Evolutionary conservation across 2,329 filamentous ascomycete species (phyloP), one percentile per base, ranked within the genome.

Genomic region (Trichoderma guizhouense): DNA sequence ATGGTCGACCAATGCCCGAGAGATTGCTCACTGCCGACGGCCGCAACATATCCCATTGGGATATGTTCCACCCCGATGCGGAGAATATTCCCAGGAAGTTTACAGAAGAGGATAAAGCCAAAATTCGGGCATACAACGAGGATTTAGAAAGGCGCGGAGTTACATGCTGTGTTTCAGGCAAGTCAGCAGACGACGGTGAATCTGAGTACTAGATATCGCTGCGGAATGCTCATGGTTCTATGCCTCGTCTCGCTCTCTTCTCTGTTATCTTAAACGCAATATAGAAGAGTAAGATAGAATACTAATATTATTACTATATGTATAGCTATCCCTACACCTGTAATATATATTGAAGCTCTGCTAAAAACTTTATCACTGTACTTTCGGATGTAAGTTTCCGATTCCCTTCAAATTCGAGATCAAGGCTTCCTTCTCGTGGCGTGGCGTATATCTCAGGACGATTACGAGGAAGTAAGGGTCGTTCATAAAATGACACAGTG

Each of bases 351-450:
- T 47, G 53, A 34, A 69, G 53, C 30, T 43, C 28, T 39, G 65
- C 32, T 21, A 69, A 60, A 28, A 69, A 15, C 4, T 26, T 36
- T 11, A 26, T 32, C 2, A 69, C 53, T n/a, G 15, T 61, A 60
- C 8, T 34, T 36, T 70, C 39, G 8, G 67, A 55, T 18, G 8
- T 70, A 30, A 70, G 55, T 53, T 53, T 70, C 28, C 53, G 24
- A 24, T 70, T 70, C 14, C 67, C 67, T 63, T 70, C 67, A 63
- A 70, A 70, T 60, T 70, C 67, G 5, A 70, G 58, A 28, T 62
- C 57, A 30, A 70, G 58, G 34, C 32, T 63, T 28, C 67, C 57
- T 39, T 15, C 67, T 24, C 36, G 58, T 6, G 67, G 67, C 12
- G 67, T 70, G 28, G 67, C 67, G 15, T 70, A 70, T 11, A 70